Evolutionary conservation across 176 grass and related monocot genomes (phyloP).

Genomic region (Musa troglodytarum): DNA sequence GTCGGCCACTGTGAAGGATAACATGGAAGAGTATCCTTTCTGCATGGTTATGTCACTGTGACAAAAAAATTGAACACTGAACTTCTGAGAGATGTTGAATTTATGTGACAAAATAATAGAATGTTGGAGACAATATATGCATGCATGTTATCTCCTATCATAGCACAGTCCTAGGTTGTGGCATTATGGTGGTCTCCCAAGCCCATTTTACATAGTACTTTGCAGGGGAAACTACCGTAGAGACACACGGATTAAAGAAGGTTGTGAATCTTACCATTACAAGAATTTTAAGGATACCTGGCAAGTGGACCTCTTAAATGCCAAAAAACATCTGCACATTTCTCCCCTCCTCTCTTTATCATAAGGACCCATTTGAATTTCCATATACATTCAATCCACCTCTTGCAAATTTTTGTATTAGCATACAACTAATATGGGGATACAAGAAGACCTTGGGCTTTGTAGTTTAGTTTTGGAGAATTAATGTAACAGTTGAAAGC

Average conservation of each 20-base stretch:
- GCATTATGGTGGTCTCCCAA: too few species aligned
- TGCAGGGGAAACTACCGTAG: not conserved
- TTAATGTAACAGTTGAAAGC: too few species aligned
- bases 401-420: too few species aligned
- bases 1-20: slow-evolving; percentile 77
- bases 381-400: too few species aligned
- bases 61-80: not conserved
- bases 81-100: not conserved
- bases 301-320: not conserved
- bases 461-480: too few species aligned
- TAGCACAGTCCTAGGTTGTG: too few species aligned
- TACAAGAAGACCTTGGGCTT: too few species aligned
- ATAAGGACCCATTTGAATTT: too few species aligned
- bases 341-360: too few species aligned
- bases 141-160: not conserved
- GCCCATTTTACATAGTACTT: too few species aligned
- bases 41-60: slow-evolving; percentile 41
- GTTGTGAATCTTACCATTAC: not conserved
- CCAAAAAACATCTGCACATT: too few species aligned
- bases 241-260: not conserved
- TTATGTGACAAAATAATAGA: not conserved
- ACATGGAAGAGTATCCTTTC: slow-evolving; percentile 71
- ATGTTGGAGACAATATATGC: not conserved
- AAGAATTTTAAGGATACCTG: not conserved
- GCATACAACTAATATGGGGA: too few species aligned